These are phyloP conservation scores for Didymellaceae sp. DNA, from an alignment of 2,329 filamentous ascomycete species.

Conservation along the genomic window DNA sequence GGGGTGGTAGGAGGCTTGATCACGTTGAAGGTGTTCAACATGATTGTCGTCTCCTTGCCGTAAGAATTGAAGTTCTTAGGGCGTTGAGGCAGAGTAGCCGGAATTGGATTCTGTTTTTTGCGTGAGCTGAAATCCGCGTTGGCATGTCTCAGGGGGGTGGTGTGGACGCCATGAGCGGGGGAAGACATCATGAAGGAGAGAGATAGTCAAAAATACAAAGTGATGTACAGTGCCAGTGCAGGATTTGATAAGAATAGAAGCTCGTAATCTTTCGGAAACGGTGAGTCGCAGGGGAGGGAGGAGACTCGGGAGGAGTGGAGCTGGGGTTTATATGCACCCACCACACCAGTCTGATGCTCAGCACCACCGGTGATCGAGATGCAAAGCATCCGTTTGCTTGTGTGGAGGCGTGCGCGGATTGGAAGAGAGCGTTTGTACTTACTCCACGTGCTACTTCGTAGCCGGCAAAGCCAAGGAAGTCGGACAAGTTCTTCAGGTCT, in stretches of 20 bases:
- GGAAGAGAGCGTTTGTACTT: slow-evolving; percentile 31
- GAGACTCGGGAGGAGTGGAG: not conserved
- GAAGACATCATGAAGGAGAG: slow-evolving; percentile 18
- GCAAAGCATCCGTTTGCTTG: slow-evolving; percentile 9
- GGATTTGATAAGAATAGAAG: slow-evolving; percentile 4
- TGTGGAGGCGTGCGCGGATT: slow-evolving; percentile 2
- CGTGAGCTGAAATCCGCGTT: slow-evolving; percentile 32
- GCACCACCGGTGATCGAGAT: not conserved
- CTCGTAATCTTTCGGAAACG: not conserved
- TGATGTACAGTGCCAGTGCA: slow-evolving; percentile 8
- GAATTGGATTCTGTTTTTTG: slow-evolving; percentile 30
- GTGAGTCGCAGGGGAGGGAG: not conserved
- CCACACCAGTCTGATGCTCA: not conserved
- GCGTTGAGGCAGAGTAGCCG: slow-evolving; percentile 40
- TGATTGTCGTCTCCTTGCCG: slow-evolving; percentile 50
- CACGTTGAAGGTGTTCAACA: slow-evolving; percentile 79
- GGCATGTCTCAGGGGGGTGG: slow-evolving; percentile 25
- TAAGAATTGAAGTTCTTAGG: slow-evolving; percentile 47
- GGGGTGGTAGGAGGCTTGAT: slow-evolving; percentile 63
- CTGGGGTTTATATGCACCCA: slow-evolving; percentile 8
- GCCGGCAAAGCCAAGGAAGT: slow-evolving; percentile 43
- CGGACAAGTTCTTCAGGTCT: slow-evolving; percentile 46
- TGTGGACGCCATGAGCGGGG: slow-evolving; percentile 15
- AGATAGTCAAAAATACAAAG: not conserved
- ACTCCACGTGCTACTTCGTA: slow-evolving; percentile 48